These are phyloP conservation scores for Rhodotorula sp. DNA, from an alignment of 1,284 basidiomycete genomes.

Conservation along the genomic window DNA sequence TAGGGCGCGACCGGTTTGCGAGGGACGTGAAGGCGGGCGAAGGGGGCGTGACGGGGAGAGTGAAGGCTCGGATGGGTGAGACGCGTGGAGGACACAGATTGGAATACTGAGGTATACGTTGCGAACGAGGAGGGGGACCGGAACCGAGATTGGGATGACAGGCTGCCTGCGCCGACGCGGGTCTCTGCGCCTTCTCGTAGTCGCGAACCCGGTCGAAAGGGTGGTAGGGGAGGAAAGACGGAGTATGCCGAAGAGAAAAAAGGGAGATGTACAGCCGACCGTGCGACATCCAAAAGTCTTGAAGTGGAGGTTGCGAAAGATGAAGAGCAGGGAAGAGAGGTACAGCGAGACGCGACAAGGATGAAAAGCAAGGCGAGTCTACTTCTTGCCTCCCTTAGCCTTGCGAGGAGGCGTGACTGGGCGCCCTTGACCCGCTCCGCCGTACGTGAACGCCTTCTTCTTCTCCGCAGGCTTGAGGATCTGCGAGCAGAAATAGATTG, in stretches of 20 bases:
- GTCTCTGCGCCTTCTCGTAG: neutral
- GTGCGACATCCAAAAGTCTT: neutral
- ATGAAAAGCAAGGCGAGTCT: neutral
- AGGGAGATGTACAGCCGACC: neutral
- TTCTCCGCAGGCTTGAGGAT: conserved; percentile 99
- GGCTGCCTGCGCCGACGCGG: neutral
- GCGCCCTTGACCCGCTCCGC: conserved; percentile 50
- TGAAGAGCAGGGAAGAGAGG: neutral
- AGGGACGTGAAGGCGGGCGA: no score
- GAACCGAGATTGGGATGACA: no score
- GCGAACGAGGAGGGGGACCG: no score
- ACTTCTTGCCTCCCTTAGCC: conserved; percentile 51
- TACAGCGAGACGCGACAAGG: neutral
- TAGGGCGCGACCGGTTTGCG: no score
- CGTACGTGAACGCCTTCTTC: conserved; percentile 72
- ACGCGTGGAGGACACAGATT: no score
- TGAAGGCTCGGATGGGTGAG: no score
- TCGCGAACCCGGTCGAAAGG: neutral
- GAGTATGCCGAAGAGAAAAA: no score
- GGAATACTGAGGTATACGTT: no score
- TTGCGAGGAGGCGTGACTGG: conserved; percentile 60
- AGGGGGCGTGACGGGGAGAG: no score
- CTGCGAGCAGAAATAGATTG: conserved; percentile 52
- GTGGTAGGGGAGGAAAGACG: neutral
- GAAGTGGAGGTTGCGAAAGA: neutral